Conservation (phyloP, 2,329 filamentous ascomycete genomes). For the Xylariales sp. region DNA sequence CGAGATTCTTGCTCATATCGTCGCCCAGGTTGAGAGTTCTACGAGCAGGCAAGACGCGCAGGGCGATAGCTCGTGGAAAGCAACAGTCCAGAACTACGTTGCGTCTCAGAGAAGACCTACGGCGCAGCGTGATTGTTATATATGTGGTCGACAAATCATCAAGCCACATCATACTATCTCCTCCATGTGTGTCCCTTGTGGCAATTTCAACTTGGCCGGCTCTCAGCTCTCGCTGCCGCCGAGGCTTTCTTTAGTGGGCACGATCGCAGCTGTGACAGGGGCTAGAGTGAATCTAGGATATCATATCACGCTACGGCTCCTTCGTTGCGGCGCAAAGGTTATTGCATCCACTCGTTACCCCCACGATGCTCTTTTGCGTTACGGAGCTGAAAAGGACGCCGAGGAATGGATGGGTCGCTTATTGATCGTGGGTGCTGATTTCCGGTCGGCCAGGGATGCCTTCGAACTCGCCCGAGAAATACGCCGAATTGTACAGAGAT, state of each 20-base stretch:
- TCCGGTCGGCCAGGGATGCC: slow-evolving; percentile 25
- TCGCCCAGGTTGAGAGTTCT: slow-evolving; percentile 3
- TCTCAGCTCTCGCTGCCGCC: too few relatives aligned
- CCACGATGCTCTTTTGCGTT: slow-evolving; percentile 24
- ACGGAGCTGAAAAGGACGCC: slow-evolving; percentile 21
- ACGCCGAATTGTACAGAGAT: slow-evolving; percentile 13
- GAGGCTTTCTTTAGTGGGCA: too few relatives aligned
- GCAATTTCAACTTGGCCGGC: slow-evolving; percentile 12
- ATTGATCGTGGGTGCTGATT: slow-evolving; percentile 25
- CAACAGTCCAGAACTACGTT: slow-evolving; percentile 11
- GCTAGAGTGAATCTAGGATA: too few relatives aligned
- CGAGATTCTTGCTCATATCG: slow-evolving; percentile 17
- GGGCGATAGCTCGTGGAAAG: slow-evolving; percentile 11
- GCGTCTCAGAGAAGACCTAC: background rate
- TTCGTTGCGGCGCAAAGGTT: slow-evolving; percentile 28
- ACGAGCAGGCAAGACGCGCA: background rate
- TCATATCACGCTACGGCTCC: background rate
- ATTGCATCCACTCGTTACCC: slow-evolving; percentile 32
- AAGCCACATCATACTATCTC: slow-evolving; percentile 15
- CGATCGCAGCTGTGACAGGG: too few relatives aligned
- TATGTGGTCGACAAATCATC: slow-evolving; percentile 21
- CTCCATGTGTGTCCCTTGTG: slow-evolving; percentile 28
- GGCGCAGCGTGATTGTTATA: slow-evolving; percentile 18
- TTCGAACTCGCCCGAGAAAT: slow-evolving; percentile 27
- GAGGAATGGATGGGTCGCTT: slow-evolving; percentile 23